phyloP scores from a whole-genome alignment of 148 eudicot genomes.

The Vaccinium darrowii region DNA sequence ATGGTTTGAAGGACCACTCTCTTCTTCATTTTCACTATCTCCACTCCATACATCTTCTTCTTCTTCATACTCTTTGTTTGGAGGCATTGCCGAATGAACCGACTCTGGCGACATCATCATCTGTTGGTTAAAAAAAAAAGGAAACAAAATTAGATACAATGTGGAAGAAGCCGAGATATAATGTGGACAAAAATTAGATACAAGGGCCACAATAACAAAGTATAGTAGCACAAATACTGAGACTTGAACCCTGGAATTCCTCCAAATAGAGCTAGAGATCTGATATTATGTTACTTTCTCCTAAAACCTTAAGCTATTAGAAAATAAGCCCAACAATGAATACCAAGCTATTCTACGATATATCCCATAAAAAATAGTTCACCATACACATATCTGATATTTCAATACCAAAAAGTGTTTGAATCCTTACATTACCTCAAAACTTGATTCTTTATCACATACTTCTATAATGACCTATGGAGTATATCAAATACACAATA shows the following conservation, averaged over 20 bases:
- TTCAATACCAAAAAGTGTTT: background rate
- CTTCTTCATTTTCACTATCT: too few species aligned
- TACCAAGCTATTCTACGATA: background rate
- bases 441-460: background rate
- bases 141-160: too few species aligned
- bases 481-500: too few species aligned
- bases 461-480: background rate
- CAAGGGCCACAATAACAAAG: background rate
- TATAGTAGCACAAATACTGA: background rate
- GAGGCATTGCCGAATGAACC: too few species aligned
- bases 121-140: too few species aligned
- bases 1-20: too few species aligned
- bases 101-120: too few species aligned
- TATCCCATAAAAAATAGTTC: background rate
- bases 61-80: too few species aligned
- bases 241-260: background rate
- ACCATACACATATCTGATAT: background rate
- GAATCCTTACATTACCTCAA: background rate
- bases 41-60: too few species aligned
- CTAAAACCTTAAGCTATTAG: too few species aligned
- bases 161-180: too few species aligned
- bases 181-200: background rate
- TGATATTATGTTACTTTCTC: background rate
- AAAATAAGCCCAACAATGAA: background rate
- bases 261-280: background rate